Evolutionary conservation across 371 early-diverging fungal species (phyloP).

Genomic region (Blakeslea trispora): DNA sequence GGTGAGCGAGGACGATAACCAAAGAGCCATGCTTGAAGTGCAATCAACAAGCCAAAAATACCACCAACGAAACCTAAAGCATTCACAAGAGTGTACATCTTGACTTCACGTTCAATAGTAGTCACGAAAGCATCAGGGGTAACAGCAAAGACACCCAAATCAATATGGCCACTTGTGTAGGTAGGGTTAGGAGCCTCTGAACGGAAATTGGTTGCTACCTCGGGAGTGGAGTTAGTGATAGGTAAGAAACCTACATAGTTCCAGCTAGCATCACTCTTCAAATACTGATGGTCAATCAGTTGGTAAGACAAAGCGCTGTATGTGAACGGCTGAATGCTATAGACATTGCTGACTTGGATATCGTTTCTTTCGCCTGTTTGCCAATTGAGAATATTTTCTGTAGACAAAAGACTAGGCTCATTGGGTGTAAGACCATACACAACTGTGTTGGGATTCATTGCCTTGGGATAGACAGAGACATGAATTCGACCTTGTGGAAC

Average conservation of each 20-base stretch:
- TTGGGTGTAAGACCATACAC: conserved; percentile 33
- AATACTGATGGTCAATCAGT: conserved; percentile 41
- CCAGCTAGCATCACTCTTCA: conserved; percentile 43
- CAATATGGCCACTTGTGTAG: conserved; percentile 32
- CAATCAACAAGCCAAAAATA: conserved; percentile 50
- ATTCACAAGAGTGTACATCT: conserved; percentile 50
- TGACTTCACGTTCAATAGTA: conserved; percentile 41
- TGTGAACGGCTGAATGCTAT: conserved; percentile 38
- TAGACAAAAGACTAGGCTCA: conserved; percentile 23
- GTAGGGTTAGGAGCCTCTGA: conserved; percentile 45
- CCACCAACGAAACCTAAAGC: conserved; percentile 55
- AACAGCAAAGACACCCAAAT: conserved; percentile 36
- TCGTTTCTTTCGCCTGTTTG: conserved; percentile 45
- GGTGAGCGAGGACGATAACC: conserved; percentile 52
- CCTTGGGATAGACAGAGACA: conserved; percentile 43
- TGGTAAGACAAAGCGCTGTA: conserved; percentile 45
- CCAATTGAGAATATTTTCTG: conserved; percentile 37
- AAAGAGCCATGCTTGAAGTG: conserved; percentile 51
- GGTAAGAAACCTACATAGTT: conserved; percentile 54
- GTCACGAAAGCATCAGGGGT: conserved; percentile 29
- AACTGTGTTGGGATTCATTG: conserved; percentile 47
- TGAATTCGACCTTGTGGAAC: conserved; percentile 40
- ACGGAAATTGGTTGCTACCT: conserved; percentile 42
- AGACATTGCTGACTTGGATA: conserved; percentile 41
- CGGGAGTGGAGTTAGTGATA: conserved; percentile 43